A percentile compares a stretch with the other conserved stretches of the same genome.
phyloP scores from a whole-genome alignment of 495 filamentous ascomycete genomes.

The Penicillium coprophilum region DNA sequence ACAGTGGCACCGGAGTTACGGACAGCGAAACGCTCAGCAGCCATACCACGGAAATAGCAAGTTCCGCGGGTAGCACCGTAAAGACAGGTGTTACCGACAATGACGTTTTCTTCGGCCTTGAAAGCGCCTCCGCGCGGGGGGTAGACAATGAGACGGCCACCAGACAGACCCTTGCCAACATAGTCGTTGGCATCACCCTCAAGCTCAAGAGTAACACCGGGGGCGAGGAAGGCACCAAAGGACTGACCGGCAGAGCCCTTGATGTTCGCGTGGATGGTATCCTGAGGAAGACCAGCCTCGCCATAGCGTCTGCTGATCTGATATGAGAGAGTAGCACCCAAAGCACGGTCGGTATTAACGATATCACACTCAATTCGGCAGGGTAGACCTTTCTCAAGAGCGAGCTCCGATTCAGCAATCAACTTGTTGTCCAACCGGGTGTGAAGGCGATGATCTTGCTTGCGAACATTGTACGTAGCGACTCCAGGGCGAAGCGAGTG shows the following conservation, averaged over 20 bases:
- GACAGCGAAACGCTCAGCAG: conserved; percentile 96
- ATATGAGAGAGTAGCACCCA: conserved; percentile 95
- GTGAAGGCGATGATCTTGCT: conserved; percentile 94
- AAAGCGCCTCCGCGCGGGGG: conserved; percentile 90
- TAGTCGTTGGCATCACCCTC: conserved; percentile 99
- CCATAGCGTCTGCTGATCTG: conserved; percentile 93
- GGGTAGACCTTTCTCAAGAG: conserved; percentile 92
- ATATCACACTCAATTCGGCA: conserved; percentile 96
- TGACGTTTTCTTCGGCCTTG: conserved; percentile 97
- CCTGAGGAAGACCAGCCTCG: conserved; percentile 84
- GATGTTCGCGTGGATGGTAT: conserved; percentile 96
- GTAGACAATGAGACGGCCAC: conserved; percentile 94
- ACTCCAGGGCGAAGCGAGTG: conserved; percentile 96
- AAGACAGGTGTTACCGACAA: conserved; percentile 95
- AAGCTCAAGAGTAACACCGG: conserved; percentile 93
- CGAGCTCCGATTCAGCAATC: conserved; percentile 95
- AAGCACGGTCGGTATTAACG: conserved; percentile 94
- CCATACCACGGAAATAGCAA: conserved; percentile 97
- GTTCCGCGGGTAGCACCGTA: conserved; percentile 94
- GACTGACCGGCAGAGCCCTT: conserved; percentile 99
- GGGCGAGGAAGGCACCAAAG: conserved; percentile 93
- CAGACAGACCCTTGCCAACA: conserved; percentile 95
- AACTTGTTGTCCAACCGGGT: conserved; percentile 97
- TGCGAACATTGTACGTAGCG: conserved; percentile 97
- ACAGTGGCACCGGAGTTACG: conserved; percentile 97